Evolutionary conservation across 2,329 filamentous ascomycete genomes (phyloP), one percentile per base, ranked within the genome.

Genomic region (Dactylellina parvicollis): DNA sequence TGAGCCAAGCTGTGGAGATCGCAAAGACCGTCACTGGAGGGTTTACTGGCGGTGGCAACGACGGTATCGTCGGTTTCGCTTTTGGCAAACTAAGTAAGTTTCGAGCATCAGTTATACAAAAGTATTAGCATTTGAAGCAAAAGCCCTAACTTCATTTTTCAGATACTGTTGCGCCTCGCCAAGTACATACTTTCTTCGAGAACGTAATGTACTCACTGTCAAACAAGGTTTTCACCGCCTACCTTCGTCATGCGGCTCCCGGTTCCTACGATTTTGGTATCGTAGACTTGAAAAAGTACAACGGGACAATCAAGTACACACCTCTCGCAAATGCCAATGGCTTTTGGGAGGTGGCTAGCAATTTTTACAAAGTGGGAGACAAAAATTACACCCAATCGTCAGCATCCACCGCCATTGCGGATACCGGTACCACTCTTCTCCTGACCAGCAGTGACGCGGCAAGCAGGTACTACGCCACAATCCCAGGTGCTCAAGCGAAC

Each of bases 261-360:
- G 90, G 90, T 47, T 84, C 85, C 28, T 93, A 92, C 81, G 88
- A 92, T 78, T 93, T 93, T 77, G 91, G 91, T 72, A 84, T 80
- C 76, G 88, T 93, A 77, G 89, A 93, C 79, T 78, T 77, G 1
- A 81, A 81, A 64, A 87, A 90, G 77, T 90, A 89, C 79, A 83
- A 80, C 1, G 90, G 90, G 32, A 77, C 84, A 2, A 84, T 93
- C 77, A 80, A 83, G 20, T 91, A 88, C 79, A 83, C 88, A 18
- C 82, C 85, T 8, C 83, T 92, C 74, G 86, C 91, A 78, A 84
- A 83, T 16, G 83, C 83, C 9, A 81, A 83, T 30, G 90, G 90
- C 7, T 92, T 89, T 82, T 92, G 90, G 90, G 83, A 89, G 78
- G 87, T 91, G 78, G 78, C 83, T 12, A 87, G 86, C 4, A 82